Base-by-base conservation (phyloP, 2,329 filamentous ascomycete species). In the Aschersonia sp. region DNA sequence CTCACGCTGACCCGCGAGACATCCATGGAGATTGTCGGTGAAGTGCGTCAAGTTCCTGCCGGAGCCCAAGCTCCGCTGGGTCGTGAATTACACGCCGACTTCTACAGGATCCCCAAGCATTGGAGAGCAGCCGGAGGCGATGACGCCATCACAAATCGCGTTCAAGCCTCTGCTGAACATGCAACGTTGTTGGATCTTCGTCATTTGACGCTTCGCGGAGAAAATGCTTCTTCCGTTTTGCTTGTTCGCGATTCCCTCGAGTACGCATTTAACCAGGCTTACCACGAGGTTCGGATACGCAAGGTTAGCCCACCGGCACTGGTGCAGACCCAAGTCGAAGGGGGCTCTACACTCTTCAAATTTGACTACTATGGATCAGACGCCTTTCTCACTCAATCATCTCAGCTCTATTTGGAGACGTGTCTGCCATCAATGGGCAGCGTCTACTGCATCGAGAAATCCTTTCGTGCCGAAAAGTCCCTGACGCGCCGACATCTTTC, bases 391-490 rank as follows among this genome's bases (percentile, higher is more conserved):
- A 97, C 92, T 4, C 92, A 98, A 69, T 96, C 89, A 3, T 94
- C 87, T 35, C 92, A 98, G 68, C 80, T 98, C 47, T 98, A 98
- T 69, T 84, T 98, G 50, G 92, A 98, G 74, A 98, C 92, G 32
- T 88, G 84, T 55, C 73, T 98, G 32, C 88, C 91, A 9, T 87
- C 84, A 46, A 75, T 97, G 59, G 92, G 92, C 56, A 87, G 96
- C 63, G 89, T 96, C 47, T 98, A 94, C 77, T 97, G 91, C 64
- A 91, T 98, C 59, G 89, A 95, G 67, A 95, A 95, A 66, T 97
- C 91, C 2, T 98, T 98, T 82, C 89, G 92, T 52, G 92, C 92
- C 10, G 92, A 98, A 69, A 96, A 96, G 71, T 91, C 84, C 5
- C 74, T 97, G 50, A 98, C 92, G 45, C 85, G 92, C 52, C 86